Evolutionary conservation across 164 flowering plant genomes (phyloP).

Genomic region (Piper betle): DNA sequence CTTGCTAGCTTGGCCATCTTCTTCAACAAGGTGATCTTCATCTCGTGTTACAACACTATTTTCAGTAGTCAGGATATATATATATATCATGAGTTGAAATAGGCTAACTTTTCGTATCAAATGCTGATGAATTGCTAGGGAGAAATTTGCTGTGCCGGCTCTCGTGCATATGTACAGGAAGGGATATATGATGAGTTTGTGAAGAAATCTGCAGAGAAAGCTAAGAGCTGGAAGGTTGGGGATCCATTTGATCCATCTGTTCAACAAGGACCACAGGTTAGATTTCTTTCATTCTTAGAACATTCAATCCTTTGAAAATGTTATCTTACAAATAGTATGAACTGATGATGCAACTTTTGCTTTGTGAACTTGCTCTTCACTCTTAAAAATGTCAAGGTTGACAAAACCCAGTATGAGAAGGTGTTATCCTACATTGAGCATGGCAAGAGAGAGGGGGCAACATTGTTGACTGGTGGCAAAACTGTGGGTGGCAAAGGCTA

Average conservation of each 20-base stretch:
- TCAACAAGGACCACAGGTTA: constrained; percentile 78
- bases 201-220: constrained; percentile 35
- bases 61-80: not conserved
- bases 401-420: constrained; percentile 37
- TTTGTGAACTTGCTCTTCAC: not conserved
- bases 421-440: constrained; percentile 42
- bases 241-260: constrained; percentile 73
- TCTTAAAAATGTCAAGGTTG: constrained; percentile 19
- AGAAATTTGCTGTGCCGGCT: constrained; percentile 62
- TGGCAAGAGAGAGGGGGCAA: constrained; percentile 59
- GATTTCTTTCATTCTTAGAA: too few species aligned
- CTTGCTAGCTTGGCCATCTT: constrained; percentile 41
- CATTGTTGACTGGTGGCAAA: constrained; percentile 40
- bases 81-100: not conserved
- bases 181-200: constrained; percentile 65
- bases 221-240: constrained; percentile 58
- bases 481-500: constrained; percentile 37
- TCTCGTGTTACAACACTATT: not conserved
- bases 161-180: constrained; percentile 78
- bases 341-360: too few species aligned
- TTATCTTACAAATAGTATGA: too few species aligned
- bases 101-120: not conserved
- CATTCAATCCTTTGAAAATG: too few species aligned
- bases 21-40: constrained; percentile 45
- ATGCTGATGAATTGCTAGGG: constrained; percentile 45